Conservation (phyloP, 2,329 filamentous ascomycete genomes). For the Pseudogymnoascus sp. region DNA sequence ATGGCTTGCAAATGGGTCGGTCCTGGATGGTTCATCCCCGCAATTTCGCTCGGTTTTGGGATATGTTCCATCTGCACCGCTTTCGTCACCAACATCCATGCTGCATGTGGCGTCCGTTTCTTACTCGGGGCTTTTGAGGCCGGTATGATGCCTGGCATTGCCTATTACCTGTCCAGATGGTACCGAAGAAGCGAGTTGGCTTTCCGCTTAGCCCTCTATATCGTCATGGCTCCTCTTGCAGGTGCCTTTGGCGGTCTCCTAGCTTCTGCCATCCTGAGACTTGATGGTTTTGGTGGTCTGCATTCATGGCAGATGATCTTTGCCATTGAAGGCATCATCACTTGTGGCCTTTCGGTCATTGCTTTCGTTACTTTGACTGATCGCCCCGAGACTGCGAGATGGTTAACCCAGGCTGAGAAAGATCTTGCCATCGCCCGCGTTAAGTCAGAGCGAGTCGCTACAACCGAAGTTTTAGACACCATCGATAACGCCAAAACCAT, state of each 20-base stretch:
- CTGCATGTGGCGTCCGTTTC: conserved; percentile 57
- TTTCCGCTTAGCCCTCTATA: conserved; percentile 61
- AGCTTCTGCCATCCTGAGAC: conserved; percentile 55
- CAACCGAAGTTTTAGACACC: conserved; percentile 57
- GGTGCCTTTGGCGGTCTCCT: conserved; percentile 67
- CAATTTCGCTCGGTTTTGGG: conserved; percentile 56
- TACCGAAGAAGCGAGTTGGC: conserved; percentile 63
- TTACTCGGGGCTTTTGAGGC: conserved; percentile 64
- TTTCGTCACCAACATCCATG: conserved; percentile 51
- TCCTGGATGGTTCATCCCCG: conserved; percentile 65
- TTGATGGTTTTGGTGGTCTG: conserved; percentile 51
- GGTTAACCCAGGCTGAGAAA: conserved; percentile 61
- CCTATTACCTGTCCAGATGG: conserved; percentile 67
- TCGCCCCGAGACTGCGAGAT: conserved; percentile 59
- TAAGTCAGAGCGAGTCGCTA: conserved; percentile 60
- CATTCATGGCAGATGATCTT: conserved; percentile 65
- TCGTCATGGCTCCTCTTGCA: conserved; percentile 64
- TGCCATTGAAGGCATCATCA: conserved; percentile 63
- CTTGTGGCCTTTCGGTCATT: conserved; percentile 49
- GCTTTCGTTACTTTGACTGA: conserved; percentile 61
- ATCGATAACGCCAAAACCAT: conserved; percentile 53
- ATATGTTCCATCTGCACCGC: conserved; percentile 58
- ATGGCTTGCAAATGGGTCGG: conserved; percentile 65
- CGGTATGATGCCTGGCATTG: conserved; percentile 67
- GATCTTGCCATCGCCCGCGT: conserved; percentile 59